Conservation (phyloP, 2,329 filamentous ascomycete genomes). For the Nemania sp. region DNA sequence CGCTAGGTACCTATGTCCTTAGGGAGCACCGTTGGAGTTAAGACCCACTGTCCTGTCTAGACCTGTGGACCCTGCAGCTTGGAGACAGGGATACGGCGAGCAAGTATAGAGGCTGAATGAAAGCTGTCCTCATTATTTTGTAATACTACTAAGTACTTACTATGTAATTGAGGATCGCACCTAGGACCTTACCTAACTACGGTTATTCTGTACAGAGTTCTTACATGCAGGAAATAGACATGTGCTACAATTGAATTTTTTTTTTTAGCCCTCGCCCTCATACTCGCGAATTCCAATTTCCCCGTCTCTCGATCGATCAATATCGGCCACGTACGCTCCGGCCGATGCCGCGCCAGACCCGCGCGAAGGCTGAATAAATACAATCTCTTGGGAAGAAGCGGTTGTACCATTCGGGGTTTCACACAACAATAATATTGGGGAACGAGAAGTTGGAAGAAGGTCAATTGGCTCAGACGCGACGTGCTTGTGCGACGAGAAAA, state of each 20-base stretch:
- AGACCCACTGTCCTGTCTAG: constrained; percentile 12
- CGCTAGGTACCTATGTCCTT: no score
- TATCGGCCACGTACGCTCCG: constrained; percentile 13
- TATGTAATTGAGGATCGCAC: not conserved
- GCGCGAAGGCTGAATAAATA: constrained; percentile 12
- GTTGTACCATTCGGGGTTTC: constrained; percentile 11
- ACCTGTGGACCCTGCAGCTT: constrained; percentile 12
- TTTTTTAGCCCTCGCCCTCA: not conserved
- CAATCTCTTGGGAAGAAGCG: not conserved
- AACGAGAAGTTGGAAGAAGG: not conserved
- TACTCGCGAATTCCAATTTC: not conserved
- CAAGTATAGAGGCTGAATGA: constrained; percentile 29
- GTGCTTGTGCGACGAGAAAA: constrained; percentile 12
- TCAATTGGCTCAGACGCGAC: constrained; percentile 5
- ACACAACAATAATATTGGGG: not conserved
- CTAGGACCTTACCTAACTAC: not conserved
- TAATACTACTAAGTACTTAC: not conserved
- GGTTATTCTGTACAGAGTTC: no score
- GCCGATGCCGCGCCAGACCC: constrained; percentile 26
- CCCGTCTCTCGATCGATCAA: constrained; percentile 1
- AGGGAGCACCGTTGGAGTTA: no score
- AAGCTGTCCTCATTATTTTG: constrained; percentile 42
- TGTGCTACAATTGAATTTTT: not conserved
- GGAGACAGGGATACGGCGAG: constrained; percentile 18
- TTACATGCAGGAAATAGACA: not conserved